A percentile compares a stretch with the other conserved stretches of the same genome.
phyloP scores from a whole-genome alignment of 1,139 yeast species.

The Blastobotrys persicus region DNA sequence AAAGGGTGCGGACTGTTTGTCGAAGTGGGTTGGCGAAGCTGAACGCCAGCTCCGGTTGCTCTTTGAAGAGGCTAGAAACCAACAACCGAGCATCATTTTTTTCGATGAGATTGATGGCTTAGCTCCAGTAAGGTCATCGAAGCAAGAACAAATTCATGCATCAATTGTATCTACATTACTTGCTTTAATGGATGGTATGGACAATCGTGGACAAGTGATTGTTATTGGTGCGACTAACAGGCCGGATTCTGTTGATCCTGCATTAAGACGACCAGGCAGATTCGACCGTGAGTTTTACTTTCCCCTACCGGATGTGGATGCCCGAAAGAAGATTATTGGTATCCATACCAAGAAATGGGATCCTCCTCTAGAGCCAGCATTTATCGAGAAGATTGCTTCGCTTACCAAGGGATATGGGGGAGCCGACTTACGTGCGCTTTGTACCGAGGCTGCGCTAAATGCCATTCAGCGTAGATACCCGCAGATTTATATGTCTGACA shows the following conservation, averaged over 20 bases:
- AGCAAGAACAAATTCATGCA: slow-evolving; percentile 97
- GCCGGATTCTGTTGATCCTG: slow-evolving; percentile 97
- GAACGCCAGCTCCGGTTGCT: slow-evolving; percentile 86
- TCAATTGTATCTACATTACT: slow-evolving; percentile 91
- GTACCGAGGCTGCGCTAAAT: slow-evolving; percentile 92
- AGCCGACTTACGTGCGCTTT: slow-evolving; percentile 90
- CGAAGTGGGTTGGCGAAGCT: slow-evolving; percentile 99
- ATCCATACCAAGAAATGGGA: slow-evolving; percentile 92
- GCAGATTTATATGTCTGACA: slow-evolving; percentile 77
- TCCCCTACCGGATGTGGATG: slow-evolving; percentile 82
- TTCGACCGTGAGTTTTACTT: slow-evolving; percentile 96
- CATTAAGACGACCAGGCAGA: slow-evolving; percentile 94
- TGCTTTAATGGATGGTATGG: slow-evolving; percentile 99
- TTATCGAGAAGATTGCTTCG: slow-evolving; percentile 66
- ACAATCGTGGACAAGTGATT: slow-evolving; percentile 91
- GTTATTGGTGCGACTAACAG: slow-evolving; percentile 98
- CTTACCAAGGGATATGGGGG: slow-evolving; percentile 97
- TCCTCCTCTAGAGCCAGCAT: slow-evolving; percentile 59
- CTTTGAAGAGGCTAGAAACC: slow-evolving; percentile 93
- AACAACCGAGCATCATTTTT: slow-evolving; percentile 93
- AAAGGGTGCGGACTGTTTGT: slow-evolving; percentile 95
- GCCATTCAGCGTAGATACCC: slow-evolving; percentile 92
- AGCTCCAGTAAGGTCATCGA: slow-evolving; percentile 95
- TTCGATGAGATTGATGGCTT: slow-evolving; percentile 98
- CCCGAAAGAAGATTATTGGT: slow-evolving; percentile 71